phyloP scores from a whole-genome alignment of 441 rosid species.

The Sinapis alba region DNA sequence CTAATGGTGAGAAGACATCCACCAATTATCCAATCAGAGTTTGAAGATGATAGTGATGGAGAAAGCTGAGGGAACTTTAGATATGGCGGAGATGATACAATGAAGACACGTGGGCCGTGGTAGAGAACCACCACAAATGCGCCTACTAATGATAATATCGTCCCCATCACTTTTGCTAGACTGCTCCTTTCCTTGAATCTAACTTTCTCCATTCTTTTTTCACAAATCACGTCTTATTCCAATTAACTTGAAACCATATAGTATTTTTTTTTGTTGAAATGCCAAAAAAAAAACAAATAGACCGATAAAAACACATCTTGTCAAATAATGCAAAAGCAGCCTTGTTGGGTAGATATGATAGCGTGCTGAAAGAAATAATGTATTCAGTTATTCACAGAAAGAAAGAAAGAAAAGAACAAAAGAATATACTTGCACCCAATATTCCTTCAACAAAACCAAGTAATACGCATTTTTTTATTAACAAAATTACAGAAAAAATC shows the following conservation, averaged over 20 bases:
- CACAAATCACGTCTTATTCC: background rate
- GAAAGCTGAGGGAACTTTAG: background rate
- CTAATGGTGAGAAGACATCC: constrained; percentile 16
- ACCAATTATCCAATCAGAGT: constrained; percentile 46
- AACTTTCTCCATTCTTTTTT: constrained; percentile 54
- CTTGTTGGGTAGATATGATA: background rate
- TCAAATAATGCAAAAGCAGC: constrained; percentile 10
- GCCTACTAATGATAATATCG: constrained; percentile 3
- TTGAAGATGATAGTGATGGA: constrained; percentile 1
- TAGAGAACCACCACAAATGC: constrained; percentile 12
- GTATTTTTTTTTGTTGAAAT: background rate
- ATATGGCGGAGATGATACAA: background rate
- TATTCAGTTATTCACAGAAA: background rate
- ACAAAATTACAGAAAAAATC: background rate
- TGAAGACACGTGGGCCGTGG: constrained; percentile 10
- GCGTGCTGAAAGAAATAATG: background rate
- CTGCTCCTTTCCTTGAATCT: constrained; percentile 33
- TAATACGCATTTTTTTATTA: background rate
- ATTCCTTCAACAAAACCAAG: background rate
- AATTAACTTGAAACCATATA: background rate
- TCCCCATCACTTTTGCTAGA: constrained; percentile 11
- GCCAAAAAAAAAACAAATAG: background rate
- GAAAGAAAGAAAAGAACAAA: background rate
- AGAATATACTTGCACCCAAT: background rate
- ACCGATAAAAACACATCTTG: background rate